phyloP scores from a whole-genome alignment of 768 basidiomycete genomes.

The Coprinopsis sp. region DNA sequence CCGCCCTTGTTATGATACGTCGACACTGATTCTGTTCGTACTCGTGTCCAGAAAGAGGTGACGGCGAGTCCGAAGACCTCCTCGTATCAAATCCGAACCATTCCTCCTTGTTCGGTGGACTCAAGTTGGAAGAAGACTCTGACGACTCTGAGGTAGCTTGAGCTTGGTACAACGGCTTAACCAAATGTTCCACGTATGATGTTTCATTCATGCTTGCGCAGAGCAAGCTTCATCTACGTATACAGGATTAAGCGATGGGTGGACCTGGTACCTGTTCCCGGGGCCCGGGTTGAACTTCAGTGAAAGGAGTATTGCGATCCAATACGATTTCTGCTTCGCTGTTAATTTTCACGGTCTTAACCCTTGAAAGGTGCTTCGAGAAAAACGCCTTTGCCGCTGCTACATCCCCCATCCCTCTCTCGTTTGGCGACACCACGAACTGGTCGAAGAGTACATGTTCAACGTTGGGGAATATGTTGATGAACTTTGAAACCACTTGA shows the following conservation, averaged over 20 bases:
- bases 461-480: background rate
- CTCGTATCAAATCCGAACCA: conserved; percentile 71
- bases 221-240: no score
- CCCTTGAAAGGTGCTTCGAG: background rate
- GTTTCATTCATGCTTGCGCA: no score
- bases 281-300: no score
- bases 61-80: conserved; percentile 49
- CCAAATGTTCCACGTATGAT: no score
- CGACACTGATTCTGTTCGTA: background rate
- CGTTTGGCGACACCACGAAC: background rate
- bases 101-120: conserved; percentile 5
- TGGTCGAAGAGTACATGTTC: background rate
- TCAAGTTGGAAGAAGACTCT: background rate
- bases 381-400: background rate
- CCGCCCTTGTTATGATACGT: background rate
- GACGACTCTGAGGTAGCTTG: no score
- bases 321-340: no score
- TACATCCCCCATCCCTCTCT: background rate
- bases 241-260: no score
- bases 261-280: no score
- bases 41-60: conserved; percentile 18
- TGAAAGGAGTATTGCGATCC: no score
- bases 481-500: background rate
- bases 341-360: background rate
- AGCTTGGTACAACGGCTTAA: no score